Evolutionary conservation across 306 rosid species (phyloP).

Genomic region (Trifolium dubium): DNA sequence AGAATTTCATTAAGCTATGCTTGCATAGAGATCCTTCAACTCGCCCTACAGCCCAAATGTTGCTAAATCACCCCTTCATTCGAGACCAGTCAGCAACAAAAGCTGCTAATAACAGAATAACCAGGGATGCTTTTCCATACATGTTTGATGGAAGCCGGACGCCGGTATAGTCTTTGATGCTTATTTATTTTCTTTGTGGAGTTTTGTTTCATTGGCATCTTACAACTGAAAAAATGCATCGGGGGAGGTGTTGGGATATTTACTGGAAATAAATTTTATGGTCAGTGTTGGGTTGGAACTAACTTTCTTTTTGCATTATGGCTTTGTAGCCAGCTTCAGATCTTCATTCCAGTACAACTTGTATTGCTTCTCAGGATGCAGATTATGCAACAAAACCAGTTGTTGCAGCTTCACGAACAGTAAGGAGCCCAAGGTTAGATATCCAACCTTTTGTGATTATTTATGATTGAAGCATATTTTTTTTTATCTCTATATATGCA

Average conservation of each 20-base stretch:
- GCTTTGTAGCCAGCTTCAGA: slow-evolving; percentile 48
- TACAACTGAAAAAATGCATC: background rate
- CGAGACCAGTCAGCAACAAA: slow-evolving; percentile 76
- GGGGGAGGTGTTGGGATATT: background rate
- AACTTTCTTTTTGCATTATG: slow-evolving; percentile 15
- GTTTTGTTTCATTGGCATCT: slow-evolving; percentile 32
- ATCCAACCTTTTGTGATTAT: background rate
- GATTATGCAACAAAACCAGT: slow-evolving; percentile 47
- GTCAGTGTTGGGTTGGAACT: slow-evolving; percentile 27
- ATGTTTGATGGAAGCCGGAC: slow-evolving; percentile 88
- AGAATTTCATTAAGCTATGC: slow-evolving; percentile 72
- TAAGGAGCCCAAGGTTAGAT: slow-evolving; percentile 49
- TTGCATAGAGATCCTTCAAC: slow-evolving; percentile 80
- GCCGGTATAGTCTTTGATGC: slow-evolving; percentile 62
- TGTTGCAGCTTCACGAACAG: slow-evolving; percentile 41
- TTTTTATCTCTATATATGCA: slow-evolving; percentile 12
- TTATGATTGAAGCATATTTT: slow-evolving; percentile 6
- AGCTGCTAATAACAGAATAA: slow-evolving; percentile 62
- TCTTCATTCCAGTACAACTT: slow-evolving; percentile 38
- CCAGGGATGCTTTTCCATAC: slow-evolving; percentile 75
- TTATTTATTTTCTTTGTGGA: slow-evolving; percentile 25
- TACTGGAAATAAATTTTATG: slow-evolving; percentile 16
- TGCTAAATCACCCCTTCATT: slow-evolving; percentile 82
- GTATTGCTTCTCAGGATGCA: slow-evolving; percentile 42
- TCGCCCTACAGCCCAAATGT: slow-evolving; percentile 72